phyloP scores from a whole-genome alignment of 345 rosid genomes.

The Aegle marmelos region DNA sequence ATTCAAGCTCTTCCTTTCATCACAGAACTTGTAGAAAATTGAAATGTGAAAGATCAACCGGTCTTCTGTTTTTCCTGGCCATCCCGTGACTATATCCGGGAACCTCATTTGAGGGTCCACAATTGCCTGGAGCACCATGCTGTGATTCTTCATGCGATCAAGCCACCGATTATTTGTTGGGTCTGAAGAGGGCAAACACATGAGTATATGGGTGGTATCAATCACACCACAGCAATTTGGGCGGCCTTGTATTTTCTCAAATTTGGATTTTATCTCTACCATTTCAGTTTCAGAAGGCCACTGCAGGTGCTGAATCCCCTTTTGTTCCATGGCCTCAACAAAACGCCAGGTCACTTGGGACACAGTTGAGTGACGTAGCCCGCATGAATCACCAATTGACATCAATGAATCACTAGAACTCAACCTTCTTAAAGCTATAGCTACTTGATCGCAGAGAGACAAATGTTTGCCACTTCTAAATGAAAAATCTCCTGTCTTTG shows the following conservation, averaged over 20 bases:
- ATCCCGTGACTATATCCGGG: conserved; percentile 62
- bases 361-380: conserved; percentile 58
- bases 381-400: conserved; percentile 47
- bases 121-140: conserved; percentile 61
- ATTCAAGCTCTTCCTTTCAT: conserved; percentile 46
- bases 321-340: conserved; percentile 63
- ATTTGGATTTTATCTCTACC: conserved; percentile 45
- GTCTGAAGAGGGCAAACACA: conserved; percentile 51
- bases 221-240: conserved; percentile 65
- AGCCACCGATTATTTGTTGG: conserved; percentile 48
- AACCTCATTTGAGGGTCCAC: conserved; percentile 60
- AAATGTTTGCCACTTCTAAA: conserved; percentile 44
- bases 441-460: conserved; percentile 52
- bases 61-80: conserved; percentile 65
- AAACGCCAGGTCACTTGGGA: conserved; percentile 71
- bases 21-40: conserved; percentile 40
- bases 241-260: conserved; percentile 49
- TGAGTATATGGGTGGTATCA: conserved; percentile 53
- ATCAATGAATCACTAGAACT: conserved; percentile 55
- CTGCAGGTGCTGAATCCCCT: conserved; percentile 46
- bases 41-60: conserved; percentile 42
- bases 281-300: conserved; percentile 52
- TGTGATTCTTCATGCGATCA: conserved; percentile 52
- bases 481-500: conserved; percentile 37
- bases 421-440: conserved; percentile 58